Conservation (phyloP, 177 flowering plant genomes). For the Vitis hybrid region DNA sequence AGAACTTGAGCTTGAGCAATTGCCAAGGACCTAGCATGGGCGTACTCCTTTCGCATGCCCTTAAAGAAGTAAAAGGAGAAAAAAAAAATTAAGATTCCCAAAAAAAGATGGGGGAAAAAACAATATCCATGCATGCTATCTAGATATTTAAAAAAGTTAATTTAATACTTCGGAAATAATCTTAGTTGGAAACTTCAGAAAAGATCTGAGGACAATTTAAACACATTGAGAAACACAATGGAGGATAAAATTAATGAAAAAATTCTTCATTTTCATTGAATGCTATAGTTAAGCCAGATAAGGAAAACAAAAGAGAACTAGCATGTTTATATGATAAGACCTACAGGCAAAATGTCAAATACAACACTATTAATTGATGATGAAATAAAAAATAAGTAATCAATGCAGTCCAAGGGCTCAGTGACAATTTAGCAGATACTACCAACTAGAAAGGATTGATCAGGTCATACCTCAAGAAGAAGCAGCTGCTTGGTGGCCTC, state of each 20-base stretch:
- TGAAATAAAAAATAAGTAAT: not conserved
- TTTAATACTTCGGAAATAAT: too few species aligned
- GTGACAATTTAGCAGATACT: not conserved
- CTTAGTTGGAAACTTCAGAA: too few species aligned
- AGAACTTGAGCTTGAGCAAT: constrained; percentile 79
- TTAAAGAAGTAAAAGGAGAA: constrained; percentile 21
- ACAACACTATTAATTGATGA: not conserved
- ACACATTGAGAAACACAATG: too few species aligned
- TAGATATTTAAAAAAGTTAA: too few species aligned
- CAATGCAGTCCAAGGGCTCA: not conserved
- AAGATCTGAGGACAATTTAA: too few species aligned
- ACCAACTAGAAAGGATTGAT: constrained; percentile 5
- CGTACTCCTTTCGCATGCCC: constrained; percentile 88
- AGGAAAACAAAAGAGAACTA: too few species aligned
- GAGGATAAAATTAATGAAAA: too few species aligned
- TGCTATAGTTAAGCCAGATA: too few species aligned
- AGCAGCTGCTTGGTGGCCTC: constrained; percentile 63
- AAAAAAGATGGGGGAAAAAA: too few species aligned
- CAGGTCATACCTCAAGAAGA: constrained; percentile 73
- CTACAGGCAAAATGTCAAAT: not conserved
- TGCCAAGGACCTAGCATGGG: constrained; percentile 76
- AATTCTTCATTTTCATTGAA: too few species aligned
- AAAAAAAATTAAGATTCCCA: not conserved
- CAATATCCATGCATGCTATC: too few species aligned
- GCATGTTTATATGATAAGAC: too few species aligned